Conservation (phyloP, 1,284 basidiomycete species). For the Leccinum fuscescens region DNA sequence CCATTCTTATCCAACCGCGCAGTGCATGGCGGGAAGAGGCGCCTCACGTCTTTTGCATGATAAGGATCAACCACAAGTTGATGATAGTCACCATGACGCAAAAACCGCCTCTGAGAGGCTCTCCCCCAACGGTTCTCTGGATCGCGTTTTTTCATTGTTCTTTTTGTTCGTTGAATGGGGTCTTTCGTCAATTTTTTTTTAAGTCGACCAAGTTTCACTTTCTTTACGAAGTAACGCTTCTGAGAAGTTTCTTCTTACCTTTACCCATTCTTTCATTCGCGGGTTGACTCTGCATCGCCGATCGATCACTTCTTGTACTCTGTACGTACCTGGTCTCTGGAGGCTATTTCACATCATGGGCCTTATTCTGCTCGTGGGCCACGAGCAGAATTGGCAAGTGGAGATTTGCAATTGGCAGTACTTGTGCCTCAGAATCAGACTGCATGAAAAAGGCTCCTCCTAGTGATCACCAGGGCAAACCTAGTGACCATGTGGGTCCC, state of each 20-base stretch:
- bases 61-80: background rate
- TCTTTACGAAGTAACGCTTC: background rate
- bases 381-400: too few relatives aligned
- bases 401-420: background rate
- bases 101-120: background rate
- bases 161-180: background rate
- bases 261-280: background rate
- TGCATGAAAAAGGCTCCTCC: background rate
- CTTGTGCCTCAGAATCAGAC: background rate
- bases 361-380: background rate
- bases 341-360: background rate
- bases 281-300: background rate
- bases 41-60: constrained; percentile 5
- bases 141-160: background rate
- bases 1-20: background rate
- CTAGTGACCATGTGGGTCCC: too few relatives aligned
- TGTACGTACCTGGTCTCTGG: background rate
- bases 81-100: background rate
- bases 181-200: background rate
- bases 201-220: background rate
- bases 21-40: constrained; percentile 10
- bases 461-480: background rate
- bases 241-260: background rate
- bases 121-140: background rate
- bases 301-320: background rate